A percentile compares a stretch with the other conserved stretches of the same genome.
Evolutionary conservation across 2,329 filamentous ascomycete genomes (phyloP).

Genomic region (Hypoxylon sp.): DNA sequence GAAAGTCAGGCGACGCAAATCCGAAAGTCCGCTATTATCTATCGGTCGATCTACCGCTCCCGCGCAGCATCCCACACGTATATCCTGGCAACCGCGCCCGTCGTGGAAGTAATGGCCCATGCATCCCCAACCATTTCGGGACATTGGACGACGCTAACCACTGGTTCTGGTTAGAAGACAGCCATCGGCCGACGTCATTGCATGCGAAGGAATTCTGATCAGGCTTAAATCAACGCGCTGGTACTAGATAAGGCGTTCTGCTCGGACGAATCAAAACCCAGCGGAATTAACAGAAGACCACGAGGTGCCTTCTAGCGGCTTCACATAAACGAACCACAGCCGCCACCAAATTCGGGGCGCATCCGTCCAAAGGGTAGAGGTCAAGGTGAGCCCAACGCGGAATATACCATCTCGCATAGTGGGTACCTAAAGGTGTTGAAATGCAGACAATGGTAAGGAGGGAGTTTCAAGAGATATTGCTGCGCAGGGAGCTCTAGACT

Average conservation of each 20-base stretch:
- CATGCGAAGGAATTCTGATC: background rate
- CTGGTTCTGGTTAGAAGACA: background rate
- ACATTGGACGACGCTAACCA: background rate
- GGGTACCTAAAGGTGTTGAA: background rate
- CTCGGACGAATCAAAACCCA: slow-evolving; percentile 6
- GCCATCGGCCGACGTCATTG: slow-evolving; percentile 10
- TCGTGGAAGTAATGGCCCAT: background rate
- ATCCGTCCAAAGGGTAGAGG: background rate
- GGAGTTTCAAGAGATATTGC: background rate
- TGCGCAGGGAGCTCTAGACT: background rate
- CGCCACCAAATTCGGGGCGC: slow-evolving; percentile 11
- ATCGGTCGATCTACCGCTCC: slow-evolving; percentile 18
- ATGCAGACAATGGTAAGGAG: background rate
- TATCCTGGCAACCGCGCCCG: background rate
- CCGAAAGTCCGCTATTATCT: slow-evolving; percentile 4
- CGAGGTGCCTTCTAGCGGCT: background rate
- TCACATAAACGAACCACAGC: background rate
- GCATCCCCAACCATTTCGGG: background rate
- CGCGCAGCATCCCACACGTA: slow-evolving; percentile 10
- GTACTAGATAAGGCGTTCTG: background rate
- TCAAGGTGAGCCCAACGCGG: background rate
- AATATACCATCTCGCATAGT: background rate
- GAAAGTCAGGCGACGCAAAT: slow-evolving; percentile 24
- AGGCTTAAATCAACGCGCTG: slow-evolving; percentile 7
- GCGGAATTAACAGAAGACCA: slow-evolving; percentile 14